Base-by-base conservation (phyloP, 2,329 filamentous ascomycete species). In the Phialemonium atrogriseum region DNA sequence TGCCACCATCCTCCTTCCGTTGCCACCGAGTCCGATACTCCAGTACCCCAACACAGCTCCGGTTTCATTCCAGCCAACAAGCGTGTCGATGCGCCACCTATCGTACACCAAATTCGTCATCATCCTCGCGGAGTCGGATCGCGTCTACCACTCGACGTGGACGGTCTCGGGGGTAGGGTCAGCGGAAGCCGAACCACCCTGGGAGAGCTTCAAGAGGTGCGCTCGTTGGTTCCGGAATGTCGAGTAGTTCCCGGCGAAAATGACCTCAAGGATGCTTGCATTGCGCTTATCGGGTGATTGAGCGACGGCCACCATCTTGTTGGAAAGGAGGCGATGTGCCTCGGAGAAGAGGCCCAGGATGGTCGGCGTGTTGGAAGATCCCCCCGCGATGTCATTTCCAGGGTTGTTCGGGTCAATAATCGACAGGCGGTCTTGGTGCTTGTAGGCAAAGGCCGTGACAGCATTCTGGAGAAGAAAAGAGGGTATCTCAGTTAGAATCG, bases 401-500 rank as follows among this genome's bases (percentile, higher is more conserved):
- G 73, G 54, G 36, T 84, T 83, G 54, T 96, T 94, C 0, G 91
- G 91, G 49, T 98, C 91, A 36, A 94, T 81, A 46, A 98, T 94
- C 7, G 81, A 84, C 2, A 98, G 66, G 2, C 86, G 77, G 30
- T 80, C 68, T 10, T 55, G 57, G 47, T 79, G 78, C 45, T 71
- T 73, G 47, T 80, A 75, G 4, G 64, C 55, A 31, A 77, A 52
- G 1, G 49, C 50, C 18, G 41, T 52, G 11, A 70, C 65, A 16
- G 63, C 50, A 22, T 49, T 55, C 69, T 74, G 25, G 18, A 33
- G 12, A 20, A 27, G 10, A 19, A 22, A 22, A 12, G 11, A 10
- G 5, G n/a, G 13, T 17, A 25, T 24, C 10, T 18, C 3, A 21
- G 15, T n/a, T 10, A 13, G 14, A 4, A 22, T 6, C 10, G 2